phyloP scores from a whole-genome alignment of 768 basidiomycete species.

The Cyclocybe cylindracea region DNA sequence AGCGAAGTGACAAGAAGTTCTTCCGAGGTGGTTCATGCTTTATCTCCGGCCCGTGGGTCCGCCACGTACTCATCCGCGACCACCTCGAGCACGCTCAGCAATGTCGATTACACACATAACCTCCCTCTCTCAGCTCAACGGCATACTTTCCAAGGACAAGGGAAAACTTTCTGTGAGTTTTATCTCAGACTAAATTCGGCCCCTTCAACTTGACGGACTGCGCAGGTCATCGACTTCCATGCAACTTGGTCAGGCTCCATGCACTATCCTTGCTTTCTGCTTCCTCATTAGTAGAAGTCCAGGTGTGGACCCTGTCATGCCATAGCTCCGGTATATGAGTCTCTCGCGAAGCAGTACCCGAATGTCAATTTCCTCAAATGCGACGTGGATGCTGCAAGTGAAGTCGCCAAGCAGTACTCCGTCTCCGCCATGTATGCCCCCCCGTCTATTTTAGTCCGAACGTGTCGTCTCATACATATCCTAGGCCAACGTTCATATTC shows the following conservation, averaged over 20 bases:
- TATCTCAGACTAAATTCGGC: not conserved
- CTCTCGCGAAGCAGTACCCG: slow-evolving; percentile 65
- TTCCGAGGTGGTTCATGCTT: too few relatives aligned
- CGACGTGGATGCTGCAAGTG: slow-evolving; percentile 71
- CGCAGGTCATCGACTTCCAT: slow-evolving; percentile 84
- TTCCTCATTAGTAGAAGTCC: not conserved
- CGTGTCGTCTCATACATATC: not conserved
- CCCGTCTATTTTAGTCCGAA: not conserved
- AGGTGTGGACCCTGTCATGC: slow-evolving; percentile 89
- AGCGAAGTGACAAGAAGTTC: too few relatives aligned
- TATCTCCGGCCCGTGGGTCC: slow-evolving; percentile 3
- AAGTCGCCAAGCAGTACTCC: slow-evolving; percentile 63
- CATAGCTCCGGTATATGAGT: slow-evolving; percentile 77
- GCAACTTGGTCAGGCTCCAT: slow-evolving; percentile 66
- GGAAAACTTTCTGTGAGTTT: slow-evolving; percentile 63
- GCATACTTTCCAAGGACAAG: slow-evolving; percentile 55
- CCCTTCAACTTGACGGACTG: slow-evolving; percentile 2
- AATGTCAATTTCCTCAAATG: slow-evolving; percentile 84
- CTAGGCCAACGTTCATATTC: slow-evolving; percentile 85
- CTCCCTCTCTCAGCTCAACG: slow-evolving; percentile 64
- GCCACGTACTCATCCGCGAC: not conserved
- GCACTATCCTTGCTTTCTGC: not conserved
- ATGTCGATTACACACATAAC: slow-evolving; percentile 58
- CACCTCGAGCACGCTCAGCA: not conserved
- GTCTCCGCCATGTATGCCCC: slow-evolving; percentile 68